A percentile compares a stretch with the other conserved stretches of the same genome.
Evolutionary conservation across 768 basidiomycete species (phyloP).

Genomic region (Suillus decipiens): DNA sequence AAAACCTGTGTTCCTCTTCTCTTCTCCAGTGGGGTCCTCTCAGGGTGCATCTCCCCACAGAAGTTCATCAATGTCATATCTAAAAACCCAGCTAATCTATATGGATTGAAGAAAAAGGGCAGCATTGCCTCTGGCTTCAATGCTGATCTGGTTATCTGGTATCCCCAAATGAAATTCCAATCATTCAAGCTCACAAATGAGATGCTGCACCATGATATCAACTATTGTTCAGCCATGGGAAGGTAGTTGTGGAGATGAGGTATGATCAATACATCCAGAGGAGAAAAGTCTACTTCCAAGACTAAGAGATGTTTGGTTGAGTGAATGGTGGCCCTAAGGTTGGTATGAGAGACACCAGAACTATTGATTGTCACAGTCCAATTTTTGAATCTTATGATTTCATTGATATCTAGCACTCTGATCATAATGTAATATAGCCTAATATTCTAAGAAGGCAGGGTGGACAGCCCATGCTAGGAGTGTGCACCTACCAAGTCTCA

Average conservation of each 20-base stretch:
- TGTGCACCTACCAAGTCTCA: too few species aligned
- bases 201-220: constrained; percentile 30
- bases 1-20: constrained; percentile 36
- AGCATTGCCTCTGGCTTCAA: constrained; percentile 35
- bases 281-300: constrained; percentile 14
- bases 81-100: constrained; percentile 36
- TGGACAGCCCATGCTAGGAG: too few species aligned
- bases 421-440: neutral
- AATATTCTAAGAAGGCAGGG: too few species aligned
- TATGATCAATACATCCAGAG: constrained; percentile 18
- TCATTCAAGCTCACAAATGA: constrained; percentile 22
- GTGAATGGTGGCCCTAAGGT: constrained; percentile 13
- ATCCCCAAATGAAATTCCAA: constrained; percentile 13
- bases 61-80: constrained; percentile 37
- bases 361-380: neutral
- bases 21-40: constrained; percentile 32
- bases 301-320: constrained; percentile 15
- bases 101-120: constrained; percentile 37
- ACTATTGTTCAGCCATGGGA: constrained; percentile 22
- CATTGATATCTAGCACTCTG: constrained; percentile 22
- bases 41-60: constrained; percentile 29
- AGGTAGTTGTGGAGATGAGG: constrained; percentile 16
- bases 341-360: neutral
- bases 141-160: constrained; percentile 36
- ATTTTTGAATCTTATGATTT: constrained; percentile 33